Evolutionary conservation across 768 basidiomycete genomes (phyloP).

Genomic region (Hygrophorus pudorinus): DNA sequence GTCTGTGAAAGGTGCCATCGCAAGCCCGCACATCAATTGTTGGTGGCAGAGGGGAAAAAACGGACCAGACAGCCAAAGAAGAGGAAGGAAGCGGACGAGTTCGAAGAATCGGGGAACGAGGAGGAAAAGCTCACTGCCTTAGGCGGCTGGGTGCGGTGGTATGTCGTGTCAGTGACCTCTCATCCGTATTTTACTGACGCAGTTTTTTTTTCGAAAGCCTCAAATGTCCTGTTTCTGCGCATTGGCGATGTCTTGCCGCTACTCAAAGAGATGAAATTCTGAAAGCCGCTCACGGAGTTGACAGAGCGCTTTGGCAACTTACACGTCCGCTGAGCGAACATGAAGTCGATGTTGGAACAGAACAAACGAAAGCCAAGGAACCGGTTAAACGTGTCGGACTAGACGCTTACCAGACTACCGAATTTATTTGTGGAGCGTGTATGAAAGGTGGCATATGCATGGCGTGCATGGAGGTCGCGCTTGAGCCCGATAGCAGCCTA

Average conservation of each 20-base stretch:
- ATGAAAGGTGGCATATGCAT: slow-evolving; percentile 73
- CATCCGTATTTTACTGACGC: slow-evolving; percentile 7
- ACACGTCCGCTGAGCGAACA: slow-evolving; percentile 15
- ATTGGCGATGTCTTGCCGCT: slow-evolving; percentile 65
- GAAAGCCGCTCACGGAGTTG: slow-evolving; percentile 48
- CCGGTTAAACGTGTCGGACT: slow-evolving; percentile 39
- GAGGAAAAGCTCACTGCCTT: slow-evolving; percentile 36
- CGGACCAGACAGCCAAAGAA: slow-evolving; percentile 23
- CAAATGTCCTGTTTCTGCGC: slow-evolving; percentile 66
- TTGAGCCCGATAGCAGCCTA: slow-evolving; percentile 33
- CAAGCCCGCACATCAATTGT: slow-evolving; percentile 44
- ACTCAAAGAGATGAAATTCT: slow-evolving; percentile 65
- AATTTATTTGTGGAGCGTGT: slow-evolving; percentile 73
- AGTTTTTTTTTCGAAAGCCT: slow-evolving; percentile 33
- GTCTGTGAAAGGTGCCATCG: slow-evolving; percentile 67
- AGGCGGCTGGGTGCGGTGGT: slow-evolving; percentile 87
- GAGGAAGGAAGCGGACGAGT: slow-evolving; percentile 35
- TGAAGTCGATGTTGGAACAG: too few species aligned
- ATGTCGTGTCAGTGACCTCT: slow-evolving; percentile 13
- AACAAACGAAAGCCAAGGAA: slow-evolving; percentile 17
- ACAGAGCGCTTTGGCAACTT: slow-evolving; percentile 30
- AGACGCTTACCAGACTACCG: slow-evolving; percentile 49
- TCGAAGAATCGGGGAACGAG: slow-evolving; percentile 47
- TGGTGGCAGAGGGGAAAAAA: slow-evolving; percentile 28
- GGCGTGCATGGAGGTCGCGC: slow-evolving; percentile 51